These are phyloP conservation scores for Fusarium poae DNA, from an alignment of 2,329 filamentous ascomycete species.

Conservation along the genomic window DNA sequence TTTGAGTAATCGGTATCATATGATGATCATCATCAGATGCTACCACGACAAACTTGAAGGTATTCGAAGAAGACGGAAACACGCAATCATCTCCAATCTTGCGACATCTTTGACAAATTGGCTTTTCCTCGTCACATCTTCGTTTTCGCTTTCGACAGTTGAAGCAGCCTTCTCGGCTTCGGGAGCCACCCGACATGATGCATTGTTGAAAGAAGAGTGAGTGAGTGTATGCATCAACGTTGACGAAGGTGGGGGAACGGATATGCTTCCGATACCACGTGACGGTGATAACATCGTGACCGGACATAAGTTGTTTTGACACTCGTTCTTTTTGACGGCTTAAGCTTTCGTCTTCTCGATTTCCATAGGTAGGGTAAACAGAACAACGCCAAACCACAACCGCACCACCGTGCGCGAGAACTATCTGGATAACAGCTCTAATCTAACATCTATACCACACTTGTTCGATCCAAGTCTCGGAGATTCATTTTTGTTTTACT, in stretches of 20 bases:
- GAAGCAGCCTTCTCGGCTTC: constrained; percentile 53
- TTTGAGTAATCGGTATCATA: constrained; percentile 19
- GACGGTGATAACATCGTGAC: constrained; percentile 7
- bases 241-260: constrained; percentile 17
- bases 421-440: too few species aligned
- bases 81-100: constrained; percentile 35
- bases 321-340: too few species aligned
- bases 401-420: too few species aligned
- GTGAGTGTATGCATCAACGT: not conserved
- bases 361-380: too few species aligned
- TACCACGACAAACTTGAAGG: constrained; percentile 41
- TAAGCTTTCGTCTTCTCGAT: too few species aligned
- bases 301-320: not conserved
- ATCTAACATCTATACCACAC: too few species aligned
- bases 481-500: constrained; percentile 19
- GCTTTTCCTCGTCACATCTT: constrained; percentile 58
- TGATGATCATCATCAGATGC: constrained; percentile 29
- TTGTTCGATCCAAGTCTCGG: constrained; percentile 46
- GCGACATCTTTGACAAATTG: constrained; percentile 33
- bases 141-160: constrained; percentile 65
- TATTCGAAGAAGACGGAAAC: constrained; percentile 40
- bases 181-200: constrained; percentile 42
- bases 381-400: too few species aligned
- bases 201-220: constrained; percentile 16
- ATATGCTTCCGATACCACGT: constrained; percentile 22